Base-by-base conservation (phyloP, 306 rosid genomes). In the Dryas octopetala region DNA sequence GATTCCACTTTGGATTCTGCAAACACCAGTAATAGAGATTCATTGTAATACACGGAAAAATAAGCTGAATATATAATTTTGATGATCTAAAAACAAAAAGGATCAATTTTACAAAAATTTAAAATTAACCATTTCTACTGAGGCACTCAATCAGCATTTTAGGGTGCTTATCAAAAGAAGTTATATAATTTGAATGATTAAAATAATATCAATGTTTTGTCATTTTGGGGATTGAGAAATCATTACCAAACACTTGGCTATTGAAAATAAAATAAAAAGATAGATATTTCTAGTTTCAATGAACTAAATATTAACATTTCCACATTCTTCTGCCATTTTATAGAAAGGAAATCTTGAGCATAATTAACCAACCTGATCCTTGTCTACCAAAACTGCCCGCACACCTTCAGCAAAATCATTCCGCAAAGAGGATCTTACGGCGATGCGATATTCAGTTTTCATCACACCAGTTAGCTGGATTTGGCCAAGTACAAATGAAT, bases 1-100 rank as follows among this genome's bases (percentile, higher is more conserved):
- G 99, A 77, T 90, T 74, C 99, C 99, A 96, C 70, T 84, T 85
- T 0, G 97, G 99, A 75, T 89, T 92, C 99, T 96, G 96, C 87
- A 12, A 19, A 48, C 44, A 12, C 14, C 40, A 7, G 11, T 1
- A n/a, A 13, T 70, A 16, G 15, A 1, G 54, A 1, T 7, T 45
- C 9, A 19, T 11, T 57, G 4, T 1, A 44, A 43, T 2, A 55
- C 10, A 19, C 13, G 38, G 40, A 46, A 71, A 32, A 55, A 40
- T 17, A 40, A 38, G 32, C 2, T 11, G 59, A 28, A 50, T 40
- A 38, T 62, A 14, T 7, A 40, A 7, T 47, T 16, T 8, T 1
- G 46, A 61, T 61, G 26, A 28, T 63, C 14, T 4, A 17, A 55
- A n/a, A 55, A n/a, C 28, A 6, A 8, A 16, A 63, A 45, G 17